These are phyloP conservation scores for Zygotorulaspora florentina DNA, from an alignment of 805 yeast species.

Conservation along the genomic window DNA sequence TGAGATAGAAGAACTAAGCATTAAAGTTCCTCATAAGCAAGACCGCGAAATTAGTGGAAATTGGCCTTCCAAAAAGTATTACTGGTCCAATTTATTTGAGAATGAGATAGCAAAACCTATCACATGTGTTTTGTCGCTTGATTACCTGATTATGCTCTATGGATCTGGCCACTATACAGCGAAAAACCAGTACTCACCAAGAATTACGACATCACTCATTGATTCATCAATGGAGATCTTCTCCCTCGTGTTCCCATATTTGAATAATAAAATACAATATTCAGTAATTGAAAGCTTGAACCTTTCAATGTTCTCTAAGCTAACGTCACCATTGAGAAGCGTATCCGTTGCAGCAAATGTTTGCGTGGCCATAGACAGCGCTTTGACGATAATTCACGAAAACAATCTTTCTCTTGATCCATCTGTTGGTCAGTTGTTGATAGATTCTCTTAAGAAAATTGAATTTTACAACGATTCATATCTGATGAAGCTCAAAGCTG, in stretches of 20 bases:
- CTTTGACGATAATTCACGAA: constrained; percentile 30
- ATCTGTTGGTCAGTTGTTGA: constrained; percentile 41
- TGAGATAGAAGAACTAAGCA: constrained; percentile 37
- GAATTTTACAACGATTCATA: constrained; percentile 39
- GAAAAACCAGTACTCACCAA: constrained; percentile 34
- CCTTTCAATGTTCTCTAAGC: constrained; percentile 45
- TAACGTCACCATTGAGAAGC: constrained; percentile 33
- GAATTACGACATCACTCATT: constrained; percentile 51
- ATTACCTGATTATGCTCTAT: constrained; percentile 37
- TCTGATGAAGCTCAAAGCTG: constrained; percentile 48
- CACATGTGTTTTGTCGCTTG: constrained; percentile 40
- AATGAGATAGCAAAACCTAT: constrained; percentile 36
- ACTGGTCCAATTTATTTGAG: constrained; percentile 39
- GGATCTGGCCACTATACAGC: constrained; percentile 16
- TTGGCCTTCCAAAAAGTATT: constrained; percentile 24
- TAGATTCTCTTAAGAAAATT: constrained; percentile 48
- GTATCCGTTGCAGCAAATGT: constrained; percentile 58
- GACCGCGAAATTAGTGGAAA: constrained; percentile 27
- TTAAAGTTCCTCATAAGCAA: constrained; percentile 20
- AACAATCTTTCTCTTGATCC: constrained; percentile 28
- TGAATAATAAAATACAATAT: constrained; percentile 75
- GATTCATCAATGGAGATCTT: constrained; percentile 78
- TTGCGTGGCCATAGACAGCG: constrained; percentile 59
- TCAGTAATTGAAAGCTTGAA: constrained; percentile 82
- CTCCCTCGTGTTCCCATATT: constrained; percentile 60